Base-by-base conservation (phyloP, 768 basidiomycete genomes). In the Dendrothele bispora region DNA sequence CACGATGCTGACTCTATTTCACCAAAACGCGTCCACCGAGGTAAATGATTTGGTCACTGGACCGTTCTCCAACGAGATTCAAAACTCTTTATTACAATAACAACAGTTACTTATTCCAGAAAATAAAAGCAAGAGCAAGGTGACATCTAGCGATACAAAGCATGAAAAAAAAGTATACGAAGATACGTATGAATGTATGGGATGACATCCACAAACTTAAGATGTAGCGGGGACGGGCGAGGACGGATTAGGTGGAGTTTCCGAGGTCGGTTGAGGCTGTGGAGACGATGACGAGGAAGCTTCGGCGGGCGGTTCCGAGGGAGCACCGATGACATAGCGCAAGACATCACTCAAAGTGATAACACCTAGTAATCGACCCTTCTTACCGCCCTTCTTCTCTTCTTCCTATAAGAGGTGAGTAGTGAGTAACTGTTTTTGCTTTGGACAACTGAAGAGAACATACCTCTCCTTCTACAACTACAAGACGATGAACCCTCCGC, bases 391-490 rank as follows among this genome's bases (percentile, higher is more conserved):
- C 54, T 71, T 75, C 57, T 73, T 80, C 61, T 89, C 89, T 69
- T 91, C 89, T 61, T 89, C 88, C 88, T 91, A 52, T 8, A 42
- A 40, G 6, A 36, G 24, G 34, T 43, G 38, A 34, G 30, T 22
- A 43, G n/a, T 39, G 39, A 35, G 28, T 38, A 20, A 46, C 42
- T 20, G n/a, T n/a, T n/a, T n/a, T n/a, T 15, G 11, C n/a, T n/a
- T n/a, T n/a, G 25, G 39, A 40, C 2, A 40, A 28, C 41, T 21
- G n/a, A 26, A 17, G 43, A 27, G 12, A 20, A 67, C 78, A 52
- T 53, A 87, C 88, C 63, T 92, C 91, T 54, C 91, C 90, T 70
- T 95, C 92, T 14, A 98, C 93, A 2, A 98, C 94, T 2, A 98
- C 94, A 15, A 99, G 71, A 40, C 97, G 83, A 64, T 99, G 97